A percentile compares a stretch with the other conserved stretches of the same genome.
phyloP scores from a whole-genome alignment of 495 filamentous ascomycete species.

The Astrothelium macrocarpum region DNA sequence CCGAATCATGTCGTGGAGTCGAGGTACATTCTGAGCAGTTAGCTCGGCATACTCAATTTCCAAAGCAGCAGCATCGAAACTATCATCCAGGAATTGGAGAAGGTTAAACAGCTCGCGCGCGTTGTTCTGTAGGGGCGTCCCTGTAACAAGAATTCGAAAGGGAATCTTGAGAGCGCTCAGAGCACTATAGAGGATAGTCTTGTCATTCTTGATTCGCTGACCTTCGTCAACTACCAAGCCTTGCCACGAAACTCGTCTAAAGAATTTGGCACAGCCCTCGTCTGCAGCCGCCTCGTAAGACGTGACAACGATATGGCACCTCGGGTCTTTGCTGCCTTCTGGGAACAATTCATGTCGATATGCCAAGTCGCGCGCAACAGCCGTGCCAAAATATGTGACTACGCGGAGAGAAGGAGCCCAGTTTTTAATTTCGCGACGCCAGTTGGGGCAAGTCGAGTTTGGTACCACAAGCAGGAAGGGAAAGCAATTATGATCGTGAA shows the following conservation, averaged over 20 bases:
- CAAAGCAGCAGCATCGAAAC: constrained; percentile 55
- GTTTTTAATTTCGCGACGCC: constrained; percentile 90
- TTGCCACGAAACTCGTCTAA: constrained; percentile 66
- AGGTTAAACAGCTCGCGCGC: constrained; percentile 90
- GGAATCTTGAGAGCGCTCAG: constrained; percentile 61
- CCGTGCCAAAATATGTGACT: constrained; percentile 80
- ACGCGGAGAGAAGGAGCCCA: constrained; percentile 83
- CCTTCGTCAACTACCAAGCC: constrained; percentile 93
- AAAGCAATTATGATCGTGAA: constrained; percentile 63
- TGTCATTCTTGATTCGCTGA: constrained; percentile 90
- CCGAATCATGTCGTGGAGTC: constrained; percentile 76
- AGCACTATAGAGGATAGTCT: constrained; percentile 66
- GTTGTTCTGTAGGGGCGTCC: constrained; percentile 92
- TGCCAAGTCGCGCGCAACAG: constrained; percentile 57
- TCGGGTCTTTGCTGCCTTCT: constrained; percentile 47
- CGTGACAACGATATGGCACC: constrained; percentile 86
- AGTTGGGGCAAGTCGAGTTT: constrained; percentile 91
- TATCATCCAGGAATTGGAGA: constrained; percentile 77
- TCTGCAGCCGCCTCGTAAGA: constrained; percentile 83
- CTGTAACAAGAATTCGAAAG: constrained; percentile 74
- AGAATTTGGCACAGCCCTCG: constrained; percentile 49
- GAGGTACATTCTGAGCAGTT: constrained; percentile 65
- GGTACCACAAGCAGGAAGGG: constrained; percentile 91
- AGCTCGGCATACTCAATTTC: constrained; percentile 67
- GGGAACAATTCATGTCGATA: constrained; percentile 77